Base-by-base conservation (phyloP, 306 rosid species). In the Vicia sativa region DNA sequence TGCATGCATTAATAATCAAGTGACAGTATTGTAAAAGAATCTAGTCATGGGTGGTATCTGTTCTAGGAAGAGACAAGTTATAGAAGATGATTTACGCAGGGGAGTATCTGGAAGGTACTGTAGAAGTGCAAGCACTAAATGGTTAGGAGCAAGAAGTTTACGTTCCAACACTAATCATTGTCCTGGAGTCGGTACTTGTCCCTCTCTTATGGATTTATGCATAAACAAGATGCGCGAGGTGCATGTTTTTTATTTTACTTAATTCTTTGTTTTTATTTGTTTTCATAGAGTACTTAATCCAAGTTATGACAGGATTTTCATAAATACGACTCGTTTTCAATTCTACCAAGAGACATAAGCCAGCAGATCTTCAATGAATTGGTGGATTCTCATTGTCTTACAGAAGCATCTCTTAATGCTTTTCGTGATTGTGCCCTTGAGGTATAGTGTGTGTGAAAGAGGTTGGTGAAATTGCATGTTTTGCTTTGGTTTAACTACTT, bases 361-460 rank as follows among this genome's bases (percentile, higher is more conserved):
- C 95, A 87, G 77, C 85, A 79, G 69, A 77, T 87, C 53, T 87
- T 87, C 79, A 77, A 81, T 19, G 87, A 85, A 46, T 43, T 87
- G 82, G 85, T 87, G 60, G 80, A 70, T 72, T 83, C 90, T 48
- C 79, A 59, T 52, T 73, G 82, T 76, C 85, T 87, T 15, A 83
- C 82, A 3, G 84, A 87, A 54, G 74, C 34, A 2, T 85, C 85
- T 46, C 72, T 85, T 0, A 58, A 81, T 70, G 81, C 88, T 52
- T 87, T 87, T 69, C 74, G 80, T 69, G 87, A 87, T 61, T 87
- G 95, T 62, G 95, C 88, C 70, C 87, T 87, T 49, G 81, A 79
- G 95, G 90, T 87, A 78, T 65, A 60, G 11, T 53, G 9, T 53
- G 6, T 56, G 38, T 43, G 3, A 26, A 43, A 14, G 63, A 4